Evolutionary conservation across 108 stramenopile species (phyloP), one percentile per base, ranked within the genome.

Genomic region (Fistulifera solaris): DNA sequence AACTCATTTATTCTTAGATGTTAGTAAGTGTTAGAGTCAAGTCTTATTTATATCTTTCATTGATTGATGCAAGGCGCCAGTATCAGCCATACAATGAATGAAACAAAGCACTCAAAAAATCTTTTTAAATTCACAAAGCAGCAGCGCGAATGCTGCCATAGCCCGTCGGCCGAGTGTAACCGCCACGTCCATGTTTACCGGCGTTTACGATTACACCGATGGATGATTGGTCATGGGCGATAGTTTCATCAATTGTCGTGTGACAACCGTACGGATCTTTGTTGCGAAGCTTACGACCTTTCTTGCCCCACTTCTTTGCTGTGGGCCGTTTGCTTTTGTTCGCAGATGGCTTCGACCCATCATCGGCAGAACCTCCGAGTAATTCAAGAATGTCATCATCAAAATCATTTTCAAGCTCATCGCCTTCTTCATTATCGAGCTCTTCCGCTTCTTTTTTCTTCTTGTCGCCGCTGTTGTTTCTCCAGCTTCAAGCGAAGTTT

Each of bases 211-310:
- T 59, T 2, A 53, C 52, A 41, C 65, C 62, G 39, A 52, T 49
- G 18, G 58, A 43, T 27, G 46, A 39, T 1, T 40, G 14, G 15
- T 42, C 13, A 4, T 39, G 38, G 22, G 40, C 66, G 10, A 71
- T 38, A 18, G 65, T 44, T 27, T 73, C 68, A 58, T 92, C 84
- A 15, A 78, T 79, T 27, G 72, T 75, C 10, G 74, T 58, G 60
- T 89, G 83, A 40, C 87, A 89, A 18, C 88, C 89, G 62, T 95
- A 95, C 0, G 94, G 94, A 65, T 95, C 94, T 51, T 82, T 81
- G 40, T 95, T 77, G 22, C 90, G 72, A 17, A 71, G 27, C 58
- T 95, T 95, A 13, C 87, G 64, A 4, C 85, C 83, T 58, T 95
- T 95, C 52, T 90, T 88, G 10, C 89, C 90, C 74, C 83, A 77